phyloP scores from a whole-genome alignment of 2,329 filamentous ascomycete species.

The Aureobasidium sp. region DNA sequence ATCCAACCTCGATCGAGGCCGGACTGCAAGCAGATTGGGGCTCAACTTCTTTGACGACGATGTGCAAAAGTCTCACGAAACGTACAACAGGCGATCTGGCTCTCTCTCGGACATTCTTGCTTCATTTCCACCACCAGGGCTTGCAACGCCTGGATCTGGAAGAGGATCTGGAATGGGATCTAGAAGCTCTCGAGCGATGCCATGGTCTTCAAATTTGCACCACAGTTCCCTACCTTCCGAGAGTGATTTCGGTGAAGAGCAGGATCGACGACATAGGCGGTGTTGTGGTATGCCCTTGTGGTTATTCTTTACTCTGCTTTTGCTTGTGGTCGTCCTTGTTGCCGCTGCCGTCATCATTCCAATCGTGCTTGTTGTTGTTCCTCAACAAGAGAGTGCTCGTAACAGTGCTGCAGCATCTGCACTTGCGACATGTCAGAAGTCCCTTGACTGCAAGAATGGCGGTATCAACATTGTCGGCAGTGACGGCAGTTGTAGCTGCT shows the following conservation, averaged over 20 bases:
- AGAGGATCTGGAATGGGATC: conserved; percentile 12
- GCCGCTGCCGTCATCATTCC: conserved; percentile 79
- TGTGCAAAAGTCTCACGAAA: not conserved
- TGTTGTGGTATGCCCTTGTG: conserved; percentile 82
- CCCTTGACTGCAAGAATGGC: conserved; percentile 67
- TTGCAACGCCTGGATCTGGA: conserved; percentile 32
- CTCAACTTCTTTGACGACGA: conserved; percentile 42
- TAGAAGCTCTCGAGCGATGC: not conserved
- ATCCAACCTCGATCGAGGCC: conserved; percentile 79
- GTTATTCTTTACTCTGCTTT: conserved; percentile 60
- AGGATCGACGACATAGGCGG: conserved; percentile 38
- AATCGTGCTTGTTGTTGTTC: conserved; percentile 54
- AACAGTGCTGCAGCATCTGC: conserved; percentile 21
- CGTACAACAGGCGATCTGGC: conserved; percentile 36
- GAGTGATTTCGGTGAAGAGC: conserved; percentile 17
- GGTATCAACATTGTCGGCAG: conserved; percentile 61
- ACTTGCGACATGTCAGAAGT: conserved; percentile 50
- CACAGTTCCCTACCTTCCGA: conserved; percentile 17
- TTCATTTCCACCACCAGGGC: conserved; percentile 55
- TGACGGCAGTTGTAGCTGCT: conserved; percentile 62
- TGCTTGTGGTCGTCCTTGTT: conserved; percentile 65
- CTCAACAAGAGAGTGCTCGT: conserved; percentile 37
- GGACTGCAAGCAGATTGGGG: conserved; percentile 53
- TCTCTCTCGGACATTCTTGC: conserved; percentile 59
- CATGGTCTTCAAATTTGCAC: conserved; percentile 17